phyloP scores from a whole-genome alignment of 169 alveolate genomes.

The Plasmodium gonderi region DNA sequence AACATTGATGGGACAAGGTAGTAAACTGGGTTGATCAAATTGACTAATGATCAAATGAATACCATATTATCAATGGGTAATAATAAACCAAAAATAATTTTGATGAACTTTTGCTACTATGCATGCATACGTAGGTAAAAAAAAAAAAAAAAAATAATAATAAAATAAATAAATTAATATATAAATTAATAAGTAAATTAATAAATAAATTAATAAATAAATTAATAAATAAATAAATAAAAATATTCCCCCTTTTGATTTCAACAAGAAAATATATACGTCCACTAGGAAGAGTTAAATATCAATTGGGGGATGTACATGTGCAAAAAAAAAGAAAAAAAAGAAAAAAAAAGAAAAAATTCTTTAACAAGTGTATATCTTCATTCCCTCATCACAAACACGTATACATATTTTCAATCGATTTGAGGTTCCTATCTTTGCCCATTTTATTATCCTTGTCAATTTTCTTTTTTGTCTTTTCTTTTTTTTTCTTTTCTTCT shows the following conservation, averaged over 20 bases:
- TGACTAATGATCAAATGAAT: background rate
- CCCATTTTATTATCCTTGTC: background rate
- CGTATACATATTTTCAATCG: constrained; percentile 47
- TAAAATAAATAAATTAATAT: no score
- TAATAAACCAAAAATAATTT: no score
- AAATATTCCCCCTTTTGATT: no score
- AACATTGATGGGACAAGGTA: background rate
- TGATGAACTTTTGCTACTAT: no score
- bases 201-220: no score
- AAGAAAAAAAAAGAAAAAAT: background rate
- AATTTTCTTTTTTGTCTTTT: background rate
- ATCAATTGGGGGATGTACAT: no score
- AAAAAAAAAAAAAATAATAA: background rate
- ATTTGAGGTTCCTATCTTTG: constrained; percentile 4
- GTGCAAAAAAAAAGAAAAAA: background rate
- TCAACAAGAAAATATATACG: no score
- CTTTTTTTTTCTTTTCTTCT: background rate
- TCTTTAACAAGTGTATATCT: background rate
- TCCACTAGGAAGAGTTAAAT: background rate
- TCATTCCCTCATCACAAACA: constrained; percentile 19
- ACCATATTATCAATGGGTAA: no score
- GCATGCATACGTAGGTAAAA: background rate
- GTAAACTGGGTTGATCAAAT: background rate
- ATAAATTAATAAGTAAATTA: background rate
- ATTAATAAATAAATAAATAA: no score